Percentiles rank a stretch among this genome's conserved stretches.
phyloP scores from a whole-genome alignment of 768 basidiomycete genomes.

The Gymnopilus junonius region DNA sequence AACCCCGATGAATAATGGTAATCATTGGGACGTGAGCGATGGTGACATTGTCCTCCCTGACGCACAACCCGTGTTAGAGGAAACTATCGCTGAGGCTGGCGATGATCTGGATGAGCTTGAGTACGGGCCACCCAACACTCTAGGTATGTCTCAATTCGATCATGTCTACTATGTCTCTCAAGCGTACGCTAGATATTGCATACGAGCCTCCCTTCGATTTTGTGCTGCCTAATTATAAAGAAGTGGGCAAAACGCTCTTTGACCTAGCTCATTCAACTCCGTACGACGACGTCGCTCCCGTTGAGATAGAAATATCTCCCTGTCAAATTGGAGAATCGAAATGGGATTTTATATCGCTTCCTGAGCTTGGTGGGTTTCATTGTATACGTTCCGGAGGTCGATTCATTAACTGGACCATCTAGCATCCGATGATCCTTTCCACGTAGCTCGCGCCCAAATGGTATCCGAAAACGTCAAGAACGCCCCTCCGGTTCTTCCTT shows the following conservation, averaged over 20 bases:
- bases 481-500: neutral
- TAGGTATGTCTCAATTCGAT: slow-evolving; percentile 26
- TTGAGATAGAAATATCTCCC: slow-evolving; percentile 33
- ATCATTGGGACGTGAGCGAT: slow-evolving; percentile 81
- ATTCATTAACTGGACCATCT: neutral
- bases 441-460: slow-evolving; percentile 13
- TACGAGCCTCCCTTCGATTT: slow-evolving; percentile 51
- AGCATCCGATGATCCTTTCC: slow-evolving; percentile 27
- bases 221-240: slow-evolving; percentile 46
- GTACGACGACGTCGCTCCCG: slow-evolving; percentile 32
- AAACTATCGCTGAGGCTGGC: slow-evolving; percentile 30
- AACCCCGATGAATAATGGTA: slow-evolving; percentile 68
- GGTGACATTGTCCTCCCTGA: slow-evolving; percentile 37
- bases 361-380: slow-evolving; percentile 30
- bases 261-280: slow-evolving; percentile 36
- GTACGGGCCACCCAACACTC: slow-evolving; percentile 54
- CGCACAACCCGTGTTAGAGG: slow-evolving; percentile 26
- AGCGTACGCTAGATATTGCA: slow-evolving; percentile 37
- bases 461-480: neutral
- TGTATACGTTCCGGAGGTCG: too few species aligned
- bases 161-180: neutral
- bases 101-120: slow-evolving; percentile 53
- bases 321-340: slow-evolving; percentile 24
- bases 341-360: slow-evolving; percentile 35
- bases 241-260: slow-evolving; percentile 42